Percentiles rank a stretch among this genome's conserved stretches.
phyloP scores from a whole-genome alignment of 345 rosid species.

The Xanthoceras sorbifolium region DNA sequence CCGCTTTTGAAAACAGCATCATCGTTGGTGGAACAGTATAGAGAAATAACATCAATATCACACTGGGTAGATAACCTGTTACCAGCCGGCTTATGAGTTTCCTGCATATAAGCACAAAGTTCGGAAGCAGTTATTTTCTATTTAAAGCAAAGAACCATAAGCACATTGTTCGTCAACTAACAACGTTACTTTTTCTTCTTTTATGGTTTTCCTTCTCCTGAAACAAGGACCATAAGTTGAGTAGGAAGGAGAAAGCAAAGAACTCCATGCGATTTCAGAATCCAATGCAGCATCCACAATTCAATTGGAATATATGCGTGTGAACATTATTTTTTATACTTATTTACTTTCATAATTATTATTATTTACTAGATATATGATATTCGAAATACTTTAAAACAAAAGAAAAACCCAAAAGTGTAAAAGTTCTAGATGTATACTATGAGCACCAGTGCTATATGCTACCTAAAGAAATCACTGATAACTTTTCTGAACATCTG shows the following conservation, averaged over 20 bases:
- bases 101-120: conserved; percentile 41
- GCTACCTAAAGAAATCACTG: not conserved
- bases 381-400: not conserved
- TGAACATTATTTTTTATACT: not conserved
- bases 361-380: not conserved
- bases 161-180: conserved; percentile 7
- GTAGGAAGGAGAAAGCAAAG: not conserved
- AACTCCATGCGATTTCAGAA: not conserved
- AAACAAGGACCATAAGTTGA: not conserved
- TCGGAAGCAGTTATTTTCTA: not conserved
- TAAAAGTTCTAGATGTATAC: not conserved
- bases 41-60: conserved; percentile 62
- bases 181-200: not conserved
- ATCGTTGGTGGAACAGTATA: conserved; percentile 85
- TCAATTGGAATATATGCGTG: not conserved
- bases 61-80: conserved; percentile 98
- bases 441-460: not conserved
- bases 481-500: not conserved
- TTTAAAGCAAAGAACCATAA: too few species aligned
- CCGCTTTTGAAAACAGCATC: conserved; percentile 80
- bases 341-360: not conserved
- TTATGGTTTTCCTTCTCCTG: not conserved
- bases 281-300: not conserved
- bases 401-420: not conserved
- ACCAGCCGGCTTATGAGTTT: conserved; percentile 51